Base-by-base conservation (phyloP, 805 yeast genomes). In the Alloascoidea hylecoeti region DNA sequence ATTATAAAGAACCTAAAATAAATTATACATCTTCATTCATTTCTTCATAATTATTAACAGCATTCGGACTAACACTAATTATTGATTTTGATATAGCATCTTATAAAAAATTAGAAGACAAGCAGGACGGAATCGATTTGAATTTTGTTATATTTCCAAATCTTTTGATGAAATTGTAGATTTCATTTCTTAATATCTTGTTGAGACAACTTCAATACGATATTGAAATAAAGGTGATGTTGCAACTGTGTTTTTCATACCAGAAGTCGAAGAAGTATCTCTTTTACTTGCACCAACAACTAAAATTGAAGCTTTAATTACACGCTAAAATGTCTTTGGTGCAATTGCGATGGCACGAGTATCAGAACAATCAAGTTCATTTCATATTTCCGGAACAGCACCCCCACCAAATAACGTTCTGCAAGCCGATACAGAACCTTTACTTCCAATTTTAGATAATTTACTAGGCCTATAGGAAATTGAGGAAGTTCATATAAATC, bases 351-450 rank as follows among this genome's bases (percentile, higher is more conserved):
- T 94, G 3, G 99, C 99, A 49, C 75, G 78, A 12, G 96, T 86
- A 61, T 92, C 98, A 35, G 72, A 66, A n/a, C 98, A 98, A 52
- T 86, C 79, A 0, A 46, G 60, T 41, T 52, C 45, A 2, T 48
- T 46, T 41, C 99, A 98, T 96, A 88, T 86, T 58, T 92, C 96
- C 99, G 98, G 92, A 2, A 97, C 97, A 9, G 92, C 99, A 53
- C 76, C 92, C 4, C 99, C 99, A 36, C 98, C 97, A 59, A 84
- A 85, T 44, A 92, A 65, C 5, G 97, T 89, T 58, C 99, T 72
- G 62, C 99, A 92, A 4, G 98, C 98, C 9, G 96, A 85, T 2
- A 98, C 99, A 4, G 96, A 85, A 18, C 99, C 99, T 61, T 86
- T 88, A 61, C 99, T 77, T 12, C 98, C 98, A 52, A 92, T 80